These are phyloP conservation scores for Kodamaea alishanica DNA, from an alignment of 1,139 yeast genomes.

Conservation along the genomic window DNA sequence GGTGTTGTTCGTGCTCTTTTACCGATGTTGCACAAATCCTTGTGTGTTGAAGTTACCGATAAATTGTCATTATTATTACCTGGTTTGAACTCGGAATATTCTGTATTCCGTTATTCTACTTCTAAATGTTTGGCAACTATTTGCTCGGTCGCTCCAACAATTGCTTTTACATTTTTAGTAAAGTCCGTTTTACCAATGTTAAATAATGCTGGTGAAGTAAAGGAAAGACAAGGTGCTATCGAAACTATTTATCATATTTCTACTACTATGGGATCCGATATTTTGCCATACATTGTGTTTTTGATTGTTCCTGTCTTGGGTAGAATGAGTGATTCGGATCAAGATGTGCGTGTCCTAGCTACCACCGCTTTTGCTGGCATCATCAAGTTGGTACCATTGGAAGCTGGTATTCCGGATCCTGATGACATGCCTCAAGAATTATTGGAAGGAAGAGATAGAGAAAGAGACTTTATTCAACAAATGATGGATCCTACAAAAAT, in stretches of 20 bases:
- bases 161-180: conserved; percentile 78
- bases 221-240: conserved; percentile 87
- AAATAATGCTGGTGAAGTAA: conserved; percentile 71
- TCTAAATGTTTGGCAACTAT: conserved; percentile 87
- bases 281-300: conserved; percentile 91
- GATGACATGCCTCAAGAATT: conserved; percentile 84
- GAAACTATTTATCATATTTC: conserved; percentile 88
- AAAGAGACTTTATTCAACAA: conserved; percentile 90
- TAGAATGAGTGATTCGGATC: conserved; percentile 94
- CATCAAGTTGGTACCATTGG: conserved; percentile 91
- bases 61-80: conserved; percentile 49
- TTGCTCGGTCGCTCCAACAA: conserved; percentile 68
- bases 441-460: conserved; percentile 85
- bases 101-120: conserved; percentile 86
- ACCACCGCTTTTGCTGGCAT: conserved; percentile 97
- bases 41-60: conserved; percentile 49
- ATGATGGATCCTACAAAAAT: conserved; percentile 98
- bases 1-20: conserved; percentile 77
- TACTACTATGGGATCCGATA: conserved; percentile 79
- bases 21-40: conserved; percentile 52
- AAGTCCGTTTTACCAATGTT: conserved; percentile 75
- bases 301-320: conserved; percentile 95
- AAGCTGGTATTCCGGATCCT: conserved; percentile 97
- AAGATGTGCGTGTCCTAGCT: conserved; percentile 83
- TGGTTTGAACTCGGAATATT: conserved; percentile 63